Percentiles rank a stretch among this genome's conserved stretches.
phyloP scores from a whole-genome alignment of 2,329 filamentous ascomycete genomes.

The Colletotrichum sp. region DNA sequence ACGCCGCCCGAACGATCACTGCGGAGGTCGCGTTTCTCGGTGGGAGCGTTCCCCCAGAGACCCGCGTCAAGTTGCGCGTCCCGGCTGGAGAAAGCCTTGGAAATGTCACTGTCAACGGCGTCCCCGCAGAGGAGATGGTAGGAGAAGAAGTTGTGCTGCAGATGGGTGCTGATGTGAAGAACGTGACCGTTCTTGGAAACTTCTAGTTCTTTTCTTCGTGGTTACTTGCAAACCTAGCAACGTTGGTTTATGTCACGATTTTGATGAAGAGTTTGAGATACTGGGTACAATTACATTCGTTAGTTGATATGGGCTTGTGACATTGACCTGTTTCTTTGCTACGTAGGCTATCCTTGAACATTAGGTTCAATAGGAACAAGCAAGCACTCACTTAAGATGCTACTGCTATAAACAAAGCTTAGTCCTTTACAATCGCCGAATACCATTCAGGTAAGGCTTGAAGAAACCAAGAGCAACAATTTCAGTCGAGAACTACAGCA shows the following conservation, averaged over 20 bases:
- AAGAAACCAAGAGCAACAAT: too few relatives aligned
- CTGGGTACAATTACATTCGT: background rate
- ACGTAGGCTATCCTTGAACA: too few relatives aligned
- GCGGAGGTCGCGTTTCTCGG: background rate
- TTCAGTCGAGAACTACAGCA: too few relatives aligned
- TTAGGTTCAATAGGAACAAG: too few relatives aligned
- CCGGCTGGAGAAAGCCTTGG: background rate
- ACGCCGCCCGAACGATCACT: background rate
- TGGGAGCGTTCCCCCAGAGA: accelerated
- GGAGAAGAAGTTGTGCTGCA: background rate
- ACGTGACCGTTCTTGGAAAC: background rate
- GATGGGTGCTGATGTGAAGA: background rate
- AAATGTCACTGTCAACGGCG: background rate
- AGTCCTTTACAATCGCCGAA: too few relatives aligned
- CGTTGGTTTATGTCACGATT: background rate
- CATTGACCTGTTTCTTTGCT: too few relatives aligned
- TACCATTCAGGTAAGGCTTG: too few relatives aligned
- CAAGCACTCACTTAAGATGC: background rate
- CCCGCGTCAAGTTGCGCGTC: background rate
- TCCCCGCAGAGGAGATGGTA: accelerated
- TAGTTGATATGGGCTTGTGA: background rate
- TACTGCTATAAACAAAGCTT: background rate
- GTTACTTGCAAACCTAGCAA: background rate
- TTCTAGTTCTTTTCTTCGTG: background rate
- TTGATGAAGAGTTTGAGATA: background rate